A percentile compares a stretch with the other conserved stretches of the same genome.
Evolutionary conservation across 1,139 yeast genomes (phyloP).

Genomic region (Williopsis jadinii): DNA sequence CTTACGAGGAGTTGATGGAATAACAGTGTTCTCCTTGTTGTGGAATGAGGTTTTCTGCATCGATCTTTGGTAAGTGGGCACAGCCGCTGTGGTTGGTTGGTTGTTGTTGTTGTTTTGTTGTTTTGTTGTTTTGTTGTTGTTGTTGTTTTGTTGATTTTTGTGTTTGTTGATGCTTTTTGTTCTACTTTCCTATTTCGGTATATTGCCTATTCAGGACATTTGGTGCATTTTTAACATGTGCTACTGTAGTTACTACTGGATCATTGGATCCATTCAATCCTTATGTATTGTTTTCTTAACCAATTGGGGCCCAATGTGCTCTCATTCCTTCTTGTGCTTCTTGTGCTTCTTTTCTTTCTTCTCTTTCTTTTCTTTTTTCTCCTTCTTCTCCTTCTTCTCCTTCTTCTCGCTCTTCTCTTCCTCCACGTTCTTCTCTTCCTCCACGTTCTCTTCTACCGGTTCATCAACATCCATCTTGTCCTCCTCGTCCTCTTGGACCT

Average conservation of each 20-base stretch:
- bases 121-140: neutral
- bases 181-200: too few relatives aligned
- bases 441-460: conserved; percentile 9
- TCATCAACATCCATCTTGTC: conserved; percentile 13
- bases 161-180: neutral
- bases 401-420: conserved; percentile 11
- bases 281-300: neutral
- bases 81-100: too few relatives aligned
- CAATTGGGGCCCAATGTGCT: neutral
- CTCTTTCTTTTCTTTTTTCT: conserved; percentile 10
- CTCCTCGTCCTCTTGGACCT: conserved; percentile 5
- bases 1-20: conserved; percentile 15
- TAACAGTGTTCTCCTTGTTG: conserved; percentile 19
- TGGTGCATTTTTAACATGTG: neutral
- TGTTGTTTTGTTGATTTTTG: neutral
- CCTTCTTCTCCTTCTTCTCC: conserved; percentile 11
- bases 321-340: conserved; percentile 1
- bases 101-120: too few relatives aligned
- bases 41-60: conserved; percentile 6
- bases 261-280: too few relatives aligned
- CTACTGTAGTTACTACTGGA: too few relatives aligned
- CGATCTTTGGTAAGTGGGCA: neutral
- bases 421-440: conserved; percentile 8
- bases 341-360: conserved; percentile 4
- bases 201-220: neutral